These are phyloP conservation scores for Nemania serpens DNA, from an alignment of 2,329 filamentous ascomycete species.

Conservation along the genomic window DNA sequence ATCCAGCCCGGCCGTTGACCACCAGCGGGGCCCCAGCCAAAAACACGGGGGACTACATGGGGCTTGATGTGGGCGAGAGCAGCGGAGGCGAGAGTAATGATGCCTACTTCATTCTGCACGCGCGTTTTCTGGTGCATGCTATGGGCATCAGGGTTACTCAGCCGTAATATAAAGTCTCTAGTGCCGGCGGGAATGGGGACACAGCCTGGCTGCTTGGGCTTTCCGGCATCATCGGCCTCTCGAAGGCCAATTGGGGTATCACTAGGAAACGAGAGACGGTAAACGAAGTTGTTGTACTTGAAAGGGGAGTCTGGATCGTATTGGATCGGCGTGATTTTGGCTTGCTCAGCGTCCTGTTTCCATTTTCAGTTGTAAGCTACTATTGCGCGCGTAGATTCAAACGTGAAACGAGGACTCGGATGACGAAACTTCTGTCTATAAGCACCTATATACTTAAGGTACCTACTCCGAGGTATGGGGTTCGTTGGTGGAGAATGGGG, in stretches of 20 bases:
- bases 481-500: no score
- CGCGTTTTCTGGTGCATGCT: slow-evolving; percentile 10
- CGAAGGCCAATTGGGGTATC: background rate
- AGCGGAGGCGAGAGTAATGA: slow-evolving; percentile 2
- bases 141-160: slow-evolving; percentile 8
- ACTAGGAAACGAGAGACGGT: background rate
- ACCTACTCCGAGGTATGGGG: no score
- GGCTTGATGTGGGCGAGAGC: slow-evolving; percentile 1
- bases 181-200: background rate
- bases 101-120: slow-evolving; percentile 9
- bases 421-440: no score
- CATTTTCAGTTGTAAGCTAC: background rate
- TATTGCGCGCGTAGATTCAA: no score
- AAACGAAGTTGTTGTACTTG: background rate
- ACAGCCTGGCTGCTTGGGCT: background rate
- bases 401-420: no score
- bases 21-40: slow-evolving; percentile 1
- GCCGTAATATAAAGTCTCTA: background rate
- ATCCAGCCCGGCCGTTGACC: slow-evolving; percentile 9
- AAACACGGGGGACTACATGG: slow-evolving; percentile 1
- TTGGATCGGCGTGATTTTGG: background rate
- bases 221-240: no score
- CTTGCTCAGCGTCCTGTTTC: background rate
- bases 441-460: no score
- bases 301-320: background rate